These are phyloP conservation scores for Acer yangbiense DNA, from an alignment of 345 rosid species.

Conservation along the genomic window DNA sequence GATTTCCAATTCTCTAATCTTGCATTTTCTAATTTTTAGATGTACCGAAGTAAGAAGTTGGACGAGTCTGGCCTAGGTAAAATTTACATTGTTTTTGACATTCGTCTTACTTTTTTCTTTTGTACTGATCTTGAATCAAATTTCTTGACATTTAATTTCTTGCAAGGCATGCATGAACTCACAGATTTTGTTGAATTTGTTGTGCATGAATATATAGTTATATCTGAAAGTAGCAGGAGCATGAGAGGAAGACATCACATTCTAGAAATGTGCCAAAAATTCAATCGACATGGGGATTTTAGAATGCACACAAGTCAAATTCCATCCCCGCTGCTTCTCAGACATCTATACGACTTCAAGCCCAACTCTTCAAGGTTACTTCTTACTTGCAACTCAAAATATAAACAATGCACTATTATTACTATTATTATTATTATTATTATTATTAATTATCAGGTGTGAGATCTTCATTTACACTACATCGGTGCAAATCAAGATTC, in stretches of 20 bases:
- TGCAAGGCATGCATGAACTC: background rate
- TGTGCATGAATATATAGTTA: constrained; percentile 16
- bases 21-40: constrained; percentile 38
- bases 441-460: too few relatives aligned
- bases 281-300: constrained; percentile 16
- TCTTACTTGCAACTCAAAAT: too few relatives aligned
- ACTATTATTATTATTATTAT: too few relatives aligned
- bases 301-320: constrained; percentile 22
- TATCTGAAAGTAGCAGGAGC: constrained; percentile 21
- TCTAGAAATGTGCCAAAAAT: constrained; percentile 19
- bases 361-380: constrained; percentile 30
- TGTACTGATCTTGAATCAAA: background rate
- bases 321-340: constrained; percentile 14
- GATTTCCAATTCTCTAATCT: background rate
- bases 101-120: too few relatives aligned
- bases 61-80: constrained; percentile 71
- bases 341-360: constrained; percentile 17
- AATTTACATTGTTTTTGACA: background rate
- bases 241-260: constrained; percentile 28
- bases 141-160: background rate
- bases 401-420: too few relatives aligned
- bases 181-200: background rate
- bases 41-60: constrained; percentile 86
- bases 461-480: too few relatives aligned
- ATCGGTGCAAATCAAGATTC: too few relatives aligned